These are phyloP conservation scores for Saururus chinensis DNA, from an alignment of 164 flowering plant species.

Conservation along the genomic window DNA sequence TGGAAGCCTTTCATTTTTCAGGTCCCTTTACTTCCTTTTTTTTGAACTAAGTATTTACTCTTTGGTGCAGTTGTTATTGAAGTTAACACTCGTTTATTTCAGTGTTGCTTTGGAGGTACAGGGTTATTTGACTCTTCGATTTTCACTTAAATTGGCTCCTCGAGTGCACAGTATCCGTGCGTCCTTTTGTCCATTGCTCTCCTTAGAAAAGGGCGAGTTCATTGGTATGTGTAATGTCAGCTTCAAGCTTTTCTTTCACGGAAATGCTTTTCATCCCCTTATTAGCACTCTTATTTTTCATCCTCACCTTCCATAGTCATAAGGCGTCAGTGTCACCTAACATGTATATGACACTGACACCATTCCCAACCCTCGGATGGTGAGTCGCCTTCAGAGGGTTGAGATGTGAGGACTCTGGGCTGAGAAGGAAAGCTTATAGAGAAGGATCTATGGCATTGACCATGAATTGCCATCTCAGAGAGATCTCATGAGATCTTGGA, in stretches of 20 bases:
- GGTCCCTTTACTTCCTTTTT: constrained; percentile 27
- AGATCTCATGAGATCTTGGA: too few species aligned
- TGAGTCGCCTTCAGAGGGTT: too few species aligned
- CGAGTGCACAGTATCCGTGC: constrained; percentile 72
- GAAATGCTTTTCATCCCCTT: too few species aligned
- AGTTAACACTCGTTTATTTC: constrained; percentile 9
- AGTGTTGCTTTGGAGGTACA: constrained; percentile 79
- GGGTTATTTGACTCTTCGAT: constrained; percentile 88
- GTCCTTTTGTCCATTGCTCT: constrained; percentile 92
- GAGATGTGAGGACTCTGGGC: too few species aligned
- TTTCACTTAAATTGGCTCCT: constrained; percentile 83
- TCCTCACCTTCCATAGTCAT: too few species aligned
- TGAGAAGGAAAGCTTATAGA: too few species aligned
- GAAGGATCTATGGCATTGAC: too few species aligned
- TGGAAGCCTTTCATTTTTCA: constrained; percentile 81
- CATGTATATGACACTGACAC: too few species aligned
- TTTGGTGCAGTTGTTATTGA: neutral
- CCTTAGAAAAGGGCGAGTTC: constrained; percentile 93
- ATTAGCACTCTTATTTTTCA: too few species aligned
- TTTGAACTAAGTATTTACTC: neutral
- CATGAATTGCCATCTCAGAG: too few species aligned
- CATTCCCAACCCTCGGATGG: too few species aligned
- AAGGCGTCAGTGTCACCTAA: too few species aligned
- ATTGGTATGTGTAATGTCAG: constrained; percentile 73
- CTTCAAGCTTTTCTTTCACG: neutral